Conservation (phyloP, 1,284 basidiomycete species). For the Golubevia pallescens region DNA sequence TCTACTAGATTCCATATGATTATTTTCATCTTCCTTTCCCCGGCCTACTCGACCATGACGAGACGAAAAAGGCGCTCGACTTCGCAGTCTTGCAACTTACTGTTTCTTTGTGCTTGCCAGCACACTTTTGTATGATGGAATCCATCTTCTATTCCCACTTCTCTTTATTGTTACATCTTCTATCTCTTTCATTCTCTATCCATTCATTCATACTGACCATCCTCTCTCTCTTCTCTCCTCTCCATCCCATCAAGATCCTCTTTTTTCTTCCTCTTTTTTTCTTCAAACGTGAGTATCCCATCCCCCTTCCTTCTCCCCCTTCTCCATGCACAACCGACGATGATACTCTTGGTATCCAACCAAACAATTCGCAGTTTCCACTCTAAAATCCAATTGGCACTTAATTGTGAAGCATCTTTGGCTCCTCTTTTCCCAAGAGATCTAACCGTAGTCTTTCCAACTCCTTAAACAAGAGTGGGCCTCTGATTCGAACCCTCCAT, state of each 20-base stretch:
- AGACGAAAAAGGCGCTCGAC: conserved; percentile 60
- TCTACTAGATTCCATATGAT: conserved; percentile 12
- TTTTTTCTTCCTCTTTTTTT: not conserved
- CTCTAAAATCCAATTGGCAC: conserved; percentile 59
- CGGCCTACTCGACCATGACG: conserved; percentile 64
- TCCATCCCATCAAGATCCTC: not conserved
- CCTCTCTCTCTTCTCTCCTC: conserved; percentile 17
- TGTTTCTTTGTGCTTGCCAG: conserved; percentile 61
- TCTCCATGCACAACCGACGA: conserved; percentile 35
- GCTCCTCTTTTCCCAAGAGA: conserved; percentile 54
- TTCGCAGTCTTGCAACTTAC: conserved; percentile 49
- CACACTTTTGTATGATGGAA: conserved; percentile 57
- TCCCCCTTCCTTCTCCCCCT: too few species aligned
- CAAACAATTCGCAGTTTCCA: conserved; percentile 65
- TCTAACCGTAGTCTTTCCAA: conserved; percentile 44
- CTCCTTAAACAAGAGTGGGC: conserved; percentile 40
- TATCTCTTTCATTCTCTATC: not conserved
- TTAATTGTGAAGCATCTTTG: conserved; percentile 40
- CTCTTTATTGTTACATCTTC: not conserved
- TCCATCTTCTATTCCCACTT: conserved; percentile 5
- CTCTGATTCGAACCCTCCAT: conserved; percentile 60
- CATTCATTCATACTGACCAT: not conserved
- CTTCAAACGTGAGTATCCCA: too few species aligned
- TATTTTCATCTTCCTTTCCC: conserved; percentile 56
- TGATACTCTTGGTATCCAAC: conserved; percentile 65